Evolutionary conservation across 441 rosid species (phyloP), one percentile per base, ranked within the genome.

Genomic region (Syzygium malaccense): DNA sequence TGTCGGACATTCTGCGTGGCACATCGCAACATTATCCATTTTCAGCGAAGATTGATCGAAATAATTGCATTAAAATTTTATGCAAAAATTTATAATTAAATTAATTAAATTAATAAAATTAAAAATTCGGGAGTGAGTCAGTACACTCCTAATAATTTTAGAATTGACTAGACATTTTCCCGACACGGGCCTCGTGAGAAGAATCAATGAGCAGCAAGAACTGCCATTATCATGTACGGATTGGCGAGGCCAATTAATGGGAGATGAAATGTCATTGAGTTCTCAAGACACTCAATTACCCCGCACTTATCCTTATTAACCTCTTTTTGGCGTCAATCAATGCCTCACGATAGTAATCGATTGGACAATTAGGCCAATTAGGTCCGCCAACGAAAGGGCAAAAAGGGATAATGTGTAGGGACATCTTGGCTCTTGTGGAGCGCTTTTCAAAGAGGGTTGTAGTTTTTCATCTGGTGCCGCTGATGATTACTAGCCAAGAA

Each of bases 1-100:
- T 1, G 1, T 14, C 8, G 6, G 3, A 17, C 1, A 0, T 60
- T 18, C 0, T 0, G 0, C 0, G 4, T 28, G 14, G 4, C 66
- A 60, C 32, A 14, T 14, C 7, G 4, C 14, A 30, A 5, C 1
- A 0, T 60, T 2, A 60, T 0, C 0, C 0, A 60, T 28, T 51
- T 51, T 5, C 17, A 12, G 1, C 4, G 3, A 13, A 51, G 14
- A 13, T 51, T 51, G 5, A 14, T 3, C 54, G 4, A 13, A 51
- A 13, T 51, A 4, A 4, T 14, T 51, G 1, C 2, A 51, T 13
- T 51, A 0, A 4, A 51, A 51, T 51, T 60, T 60, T 45, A 45
- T 1, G 48, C 0, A 45, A 45, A 45, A 7, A 6, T 45, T 51
- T 51, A 51, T 0, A 13, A 12, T 4, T 51, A 51, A 51, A 51